Percentiles rank a stretch among this genome's conserved stretches.
These are phyloP conservation scores for Rauvolfia tetraphylla DNA, from an alignment of 257 asterid genomes.

Conservation along the genomic window DNA sequence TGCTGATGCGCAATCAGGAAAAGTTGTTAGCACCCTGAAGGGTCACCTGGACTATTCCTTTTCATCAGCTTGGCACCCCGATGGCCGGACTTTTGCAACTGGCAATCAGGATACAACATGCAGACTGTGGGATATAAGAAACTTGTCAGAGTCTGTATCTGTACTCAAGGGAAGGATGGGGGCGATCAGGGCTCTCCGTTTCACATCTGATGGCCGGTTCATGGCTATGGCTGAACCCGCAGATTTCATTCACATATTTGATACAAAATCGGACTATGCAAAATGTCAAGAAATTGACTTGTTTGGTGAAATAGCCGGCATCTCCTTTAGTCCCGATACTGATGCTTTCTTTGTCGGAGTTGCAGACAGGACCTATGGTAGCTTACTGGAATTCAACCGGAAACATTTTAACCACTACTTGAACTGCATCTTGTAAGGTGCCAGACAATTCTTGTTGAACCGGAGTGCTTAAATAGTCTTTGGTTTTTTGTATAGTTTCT, in stretches of 20 bases:
- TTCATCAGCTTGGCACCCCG: constrained; percentile 89
- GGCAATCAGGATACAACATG: constrained; percentile 89
- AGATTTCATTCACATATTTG: constrained; percentile 69
- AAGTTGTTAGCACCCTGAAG: constrained; percentile 53
- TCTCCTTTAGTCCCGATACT: constrained; percentile 67
- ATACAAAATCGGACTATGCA: constrained; percentile 39
- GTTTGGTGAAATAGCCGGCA: constrained; percentile 80
- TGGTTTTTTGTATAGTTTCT: constrained; percentile 4
- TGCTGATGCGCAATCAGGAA: constrained; percentile 29
- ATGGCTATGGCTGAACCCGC: constrained; percentile 94
- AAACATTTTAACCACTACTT: constrained; percentile 37
- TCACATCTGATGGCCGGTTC: constrained; percentile 68
- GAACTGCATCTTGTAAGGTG: constrained; percentile 32
- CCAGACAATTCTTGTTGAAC: background rate
- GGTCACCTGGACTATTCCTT: constrained; percentile 76
- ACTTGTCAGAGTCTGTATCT: constrained; percentile 52
- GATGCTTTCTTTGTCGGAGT: constrained; percentile 72
- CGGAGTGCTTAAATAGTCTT: background rate
- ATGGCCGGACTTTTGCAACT: constrained; percentile 66
- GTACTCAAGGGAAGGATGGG: constrained; percentile 77
- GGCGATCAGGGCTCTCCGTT: constrained; percentile 57
- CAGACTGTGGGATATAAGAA: constrained; percentile 80
- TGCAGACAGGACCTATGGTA: constrained; percentile 68
- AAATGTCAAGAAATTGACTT: constrained; percentile 64
- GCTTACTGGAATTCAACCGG: constrained; percentile 64